Base-by-base conservation (phyloP, 2,329 filamentous ascomycete genomes). In the Scedosporium aurantiacum region DNA sequence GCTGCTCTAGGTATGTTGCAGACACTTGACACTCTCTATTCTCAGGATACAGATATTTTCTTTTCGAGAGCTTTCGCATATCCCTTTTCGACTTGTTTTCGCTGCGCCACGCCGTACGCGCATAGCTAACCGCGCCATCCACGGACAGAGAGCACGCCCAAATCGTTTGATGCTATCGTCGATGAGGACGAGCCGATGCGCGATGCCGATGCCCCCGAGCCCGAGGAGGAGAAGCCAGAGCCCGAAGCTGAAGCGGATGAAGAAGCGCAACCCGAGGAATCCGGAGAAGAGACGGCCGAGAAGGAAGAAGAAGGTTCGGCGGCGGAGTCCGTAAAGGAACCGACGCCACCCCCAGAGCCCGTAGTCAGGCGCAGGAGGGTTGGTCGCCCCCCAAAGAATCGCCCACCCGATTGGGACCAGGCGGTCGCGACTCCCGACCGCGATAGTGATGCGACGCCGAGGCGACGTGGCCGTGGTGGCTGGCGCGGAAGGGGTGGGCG, bases 311-410 rank as follows among this genome's bases (percentile, higher is more conserved):
- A 75, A 2, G 74, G 74, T 2, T 68, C 68, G 12, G 67, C 63
- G 16, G 61, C 63, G 27, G 56, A 60, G 21, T 78, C 76, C 1
- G 73, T 69, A 43, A 82, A 83, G 68, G 79, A 82, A 10, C 78
- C 81, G 1, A 77, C 79, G 0, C 80, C 82, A 21, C 78, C 79
- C 1, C 85, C 85, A 57, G 72, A 66, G 62, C 81, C 82, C 25
- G 80, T 88, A 55, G 81, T 91, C 63, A 84, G 89, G 60, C 84
- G 88, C 69, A 89, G 89, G 73, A 86, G 91, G 60, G 81, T 92
- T n/a, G 91, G 91, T 21, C 84, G 91, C 12, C 91, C 91, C 2
- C 90, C 91, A 0, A 95, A 94, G 79, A 92, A 91, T 71, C 82
- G 85, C 58, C 89, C 89, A 0, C 84, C 90, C 3, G 90, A 91